A percentile compares a stretch with the other conserved stretches of the same genome.
Evolutionary conservation across 2,329 filamentous ascomycete genomes (phyloP).

Genomic region (Trichoderma breve): DNA sequence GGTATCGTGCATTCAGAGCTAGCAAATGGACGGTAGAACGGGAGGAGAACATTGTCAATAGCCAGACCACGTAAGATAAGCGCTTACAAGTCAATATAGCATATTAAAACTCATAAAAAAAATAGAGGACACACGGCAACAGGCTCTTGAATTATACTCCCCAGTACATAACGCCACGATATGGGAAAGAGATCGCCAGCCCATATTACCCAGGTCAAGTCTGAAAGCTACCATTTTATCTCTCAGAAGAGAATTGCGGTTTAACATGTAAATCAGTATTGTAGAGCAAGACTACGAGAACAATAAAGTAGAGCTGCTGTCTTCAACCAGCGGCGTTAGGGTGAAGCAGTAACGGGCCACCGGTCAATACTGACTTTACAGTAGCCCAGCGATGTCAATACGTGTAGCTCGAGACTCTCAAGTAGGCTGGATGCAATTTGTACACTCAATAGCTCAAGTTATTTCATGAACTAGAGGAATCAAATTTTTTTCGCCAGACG

Average conservation of each 20-base stretch:
- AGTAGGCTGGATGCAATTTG: neutral
- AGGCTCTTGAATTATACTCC: neutral
- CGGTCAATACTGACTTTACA: neutral
- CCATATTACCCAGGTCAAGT: neutral
- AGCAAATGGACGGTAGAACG: too few species aligned
- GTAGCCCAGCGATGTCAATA: neutral
- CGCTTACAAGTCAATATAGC: too few species aligned
- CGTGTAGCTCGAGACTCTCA: neutral
- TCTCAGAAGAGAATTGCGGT: neutral
- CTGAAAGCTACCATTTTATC: neutral
- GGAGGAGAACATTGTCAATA: too few species aligned
- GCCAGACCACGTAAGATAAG: too few species aligned
- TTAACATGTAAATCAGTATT: neutral
- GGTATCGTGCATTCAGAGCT: too few species aligned
- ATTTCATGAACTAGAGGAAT: neutral
- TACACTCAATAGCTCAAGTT: neutral
- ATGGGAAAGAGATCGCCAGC: neutral
- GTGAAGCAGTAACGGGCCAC: neutral
- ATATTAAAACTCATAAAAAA: too few species aligned
- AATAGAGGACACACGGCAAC: neutral
- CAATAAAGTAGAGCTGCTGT: neutral
- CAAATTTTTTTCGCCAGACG: neutral
- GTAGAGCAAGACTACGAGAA: neutral
- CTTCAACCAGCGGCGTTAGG: neutral
- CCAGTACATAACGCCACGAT: neutral